Evolutionary conservation across 177 flowering plant genomes (phyloP).

Genomic region (Telopea speciosissima): DNA sequence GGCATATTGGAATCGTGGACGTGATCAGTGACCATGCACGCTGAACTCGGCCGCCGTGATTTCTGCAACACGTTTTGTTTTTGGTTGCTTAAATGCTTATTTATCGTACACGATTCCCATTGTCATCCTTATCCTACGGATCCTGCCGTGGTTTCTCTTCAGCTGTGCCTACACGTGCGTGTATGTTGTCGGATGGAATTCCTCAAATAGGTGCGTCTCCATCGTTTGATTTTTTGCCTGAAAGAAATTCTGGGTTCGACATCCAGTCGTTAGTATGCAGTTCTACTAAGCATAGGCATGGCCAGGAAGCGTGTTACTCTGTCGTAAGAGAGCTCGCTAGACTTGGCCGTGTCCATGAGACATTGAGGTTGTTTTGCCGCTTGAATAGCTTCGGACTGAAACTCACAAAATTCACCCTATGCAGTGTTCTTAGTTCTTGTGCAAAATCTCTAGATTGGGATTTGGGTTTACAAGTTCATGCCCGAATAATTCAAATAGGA

Average conservation of each 20-base stretch:
- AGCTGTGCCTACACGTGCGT: background rate
- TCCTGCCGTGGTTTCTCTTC: too few species aligned
- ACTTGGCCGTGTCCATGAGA: slow-evolving; percentile 14
- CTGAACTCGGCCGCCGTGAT: too few species aligned
- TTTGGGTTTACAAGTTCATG: slow-evolving; percentile 44
- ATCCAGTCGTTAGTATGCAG: background rate
- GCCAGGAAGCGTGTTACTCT: background rate
- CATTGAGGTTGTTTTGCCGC: slow-evolving; percentile 13
- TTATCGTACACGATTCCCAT: too few species aligned
- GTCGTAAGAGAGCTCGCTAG: slow-evolving; percentile 5
- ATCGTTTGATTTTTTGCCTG: background rate
- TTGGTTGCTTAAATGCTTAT: too few species aligned
- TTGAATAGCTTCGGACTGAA: slow-evolving; percentile 14
- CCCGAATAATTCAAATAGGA: slow-evolving; percentile 22
- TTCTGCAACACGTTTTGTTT: too few species aligned
- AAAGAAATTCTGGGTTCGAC: background rate
- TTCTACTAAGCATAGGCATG: background rate
- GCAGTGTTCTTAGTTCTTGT: slow-evolving; percentile 32
- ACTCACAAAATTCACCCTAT: slow-evolving; percentile 26
- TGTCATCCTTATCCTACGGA: too few species aligned
- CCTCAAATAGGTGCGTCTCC: slow-evolving; percentile 5
- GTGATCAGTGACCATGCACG: too few species aligned
- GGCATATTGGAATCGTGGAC: too few species aligned
- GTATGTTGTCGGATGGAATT: slow-evolving; percentile 18
- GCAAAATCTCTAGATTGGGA: slow-evolving; percentile 20